Base-by-base conservation (phyloP, 768 basidiomycete genomes). In the Russula foetens region DNA sequence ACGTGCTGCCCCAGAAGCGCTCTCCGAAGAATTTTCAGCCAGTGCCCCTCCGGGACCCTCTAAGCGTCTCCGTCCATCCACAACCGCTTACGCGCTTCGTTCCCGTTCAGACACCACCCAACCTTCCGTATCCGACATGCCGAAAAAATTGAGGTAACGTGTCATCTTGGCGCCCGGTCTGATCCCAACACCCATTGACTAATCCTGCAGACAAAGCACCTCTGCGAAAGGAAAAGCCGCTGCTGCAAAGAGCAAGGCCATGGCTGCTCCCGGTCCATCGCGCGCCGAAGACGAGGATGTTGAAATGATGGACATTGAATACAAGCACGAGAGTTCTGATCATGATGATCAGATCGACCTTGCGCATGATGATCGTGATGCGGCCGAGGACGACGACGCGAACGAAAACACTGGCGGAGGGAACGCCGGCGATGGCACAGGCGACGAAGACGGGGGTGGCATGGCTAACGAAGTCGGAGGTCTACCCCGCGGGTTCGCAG, bases 1-100 rank as follows among this genome's bases (percentile, higher is more conserved):
- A 76, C 88, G 91, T 68, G 92, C 91, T 41, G 82, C 79, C 33
- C 86, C 87, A 50, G 88, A 92, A 74, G 73, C 76, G 35, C 74
- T 74, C 66, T 83, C 83, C 46, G 87, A 88, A 73, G 84, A 87
- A 71, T 88, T 69, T 51, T 72, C 77, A 66, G 75, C 76, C 48
- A 63, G 73, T 46, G 67, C 76, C 61, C 59, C 67, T 31, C 69
- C 75, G 26, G 76, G 81, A 29, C 78, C 84, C 55, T 76, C 76
- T 58, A 89, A 90, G 74, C 88, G 84, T 66, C 76, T 77, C 51
- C 81, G 78, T 74, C 83, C 79, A 48, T 74, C 78, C 54, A 71
- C 64, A 35, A 67, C 66, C 63, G 76, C 81, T 62, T 89, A 88
- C 72, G 83, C 84, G 56, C 79, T 89, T 66, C 83, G 87, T 74